phyloP scores from a whole-genome alignment of 352 stramenopile genomes.

The Globisporangium yorkense region DNA sequence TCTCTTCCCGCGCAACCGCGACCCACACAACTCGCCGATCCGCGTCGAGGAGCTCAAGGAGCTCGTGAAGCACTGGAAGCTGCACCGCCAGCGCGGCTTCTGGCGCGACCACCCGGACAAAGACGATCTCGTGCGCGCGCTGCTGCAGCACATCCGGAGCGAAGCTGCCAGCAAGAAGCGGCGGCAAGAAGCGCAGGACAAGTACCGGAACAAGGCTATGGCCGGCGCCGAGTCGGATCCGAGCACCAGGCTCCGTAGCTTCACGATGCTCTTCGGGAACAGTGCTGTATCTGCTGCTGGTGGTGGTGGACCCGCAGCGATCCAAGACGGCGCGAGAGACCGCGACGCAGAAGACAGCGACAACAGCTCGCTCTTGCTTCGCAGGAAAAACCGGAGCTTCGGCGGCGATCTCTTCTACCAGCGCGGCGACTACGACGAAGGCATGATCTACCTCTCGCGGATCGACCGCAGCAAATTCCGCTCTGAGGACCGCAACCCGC shows the following conservation, averaged over 20 bases:
- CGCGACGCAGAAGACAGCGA: conserved; percentile 1
- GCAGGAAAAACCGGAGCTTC: conserved; percentile 37
- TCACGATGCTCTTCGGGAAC: conserved; percentile 49
- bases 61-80: conserved; percentile 89
- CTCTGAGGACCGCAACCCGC: conserved; percentile 48
- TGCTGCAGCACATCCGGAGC: conserved; percentile 82
- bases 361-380: conserved; percentile 9
- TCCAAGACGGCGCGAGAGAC: neutral
- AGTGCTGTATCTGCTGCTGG: neutral
- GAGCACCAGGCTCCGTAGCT: conserved; percentile 40
- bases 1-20: conserved; percentile 76
- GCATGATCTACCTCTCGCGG: conserved; percentile 80
- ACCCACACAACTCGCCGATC: conserved; percentile 83
- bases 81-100: conserved; percentile 85
- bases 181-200: conserved; percentile 74
- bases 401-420: conserved; percentile 82
- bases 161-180: conserved; percentile 78
- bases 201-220: conserved; percentile 44
- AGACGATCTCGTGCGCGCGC: conserved; percentile 82
- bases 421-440: conserved; percentile 80
- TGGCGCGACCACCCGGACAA: conserved; percentile 88
- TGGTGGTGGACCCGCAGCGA: neutral
- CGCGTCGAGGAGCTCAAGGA: conserved; percentile 89
- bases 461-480: conserved; percentile 68
- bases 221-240: conserved; percentile 17